phyloP scores from a whole-genome alignment of 768 basidiomycete species.

The Trametes elegans region DNA sequence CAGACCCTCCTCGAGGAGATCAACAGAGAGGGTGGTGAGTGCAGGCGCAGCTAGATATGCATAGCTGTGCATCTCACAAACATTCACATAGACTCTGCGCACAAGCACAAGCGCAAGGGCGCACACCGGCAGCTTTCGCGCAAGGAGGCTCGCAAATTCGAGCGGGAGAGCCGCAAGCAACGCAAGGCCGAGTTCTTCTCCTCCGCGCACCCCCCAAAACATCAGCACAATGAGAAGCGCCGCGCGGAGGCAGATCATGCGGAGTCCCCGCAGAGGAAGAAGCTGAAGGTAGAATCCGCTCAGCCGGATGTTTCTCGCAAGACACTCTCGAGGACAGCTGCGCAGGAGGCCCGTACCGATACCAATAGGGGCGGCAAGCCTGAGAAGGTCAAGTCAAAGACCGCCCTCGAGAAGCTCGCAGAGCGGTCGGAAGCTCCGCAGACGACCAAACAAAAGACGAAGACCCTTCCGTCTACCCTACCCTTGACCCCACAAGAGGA shows the following conservation, averaged over 20 bases:
- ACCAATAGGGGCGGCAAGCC: background rate
- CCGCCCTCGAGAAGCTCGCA: constrained; percentile 36
- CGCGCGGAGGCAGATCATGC: constrained; percentile 42
- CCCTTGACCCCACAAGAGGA: constrained; percentile 42
- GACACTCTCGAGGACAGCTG: background rate
- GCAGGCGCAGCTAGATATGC: background rate
- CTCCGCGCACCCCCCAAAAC: constrained; percentile 14
- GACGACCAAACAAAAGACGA: background rate
- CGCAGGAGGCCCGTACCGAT: background rate
- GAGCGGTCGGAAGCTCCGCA: constrained; percentile 16
- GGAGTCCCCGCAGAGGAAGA: constrained; percentile 53
- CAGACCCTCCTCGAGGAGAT: constrained; percentile 29
- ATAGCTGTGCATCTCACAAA: background rate
- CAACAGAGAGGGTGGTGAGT: constrained; percentile 14
- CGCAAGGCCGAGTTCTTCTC: constrained; percentile 63
- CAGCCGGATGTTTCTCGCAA: constrained; percentile 1
- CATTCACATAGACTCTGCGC: constrained; percentile 4
- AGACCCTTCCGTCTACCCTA: background rate
- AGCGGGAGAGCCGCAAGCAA: constrained; percentile 56
- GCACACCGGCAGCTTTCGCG: constrained; percentile 36
- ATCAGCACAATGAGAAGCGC: constrained; percentile 32
- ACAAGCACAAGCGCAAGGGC: constrained; percentile 19
- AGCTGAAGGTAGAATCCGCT: constrained; percentile 32
- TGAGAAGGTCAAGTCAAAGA: constrained; percentile 17
- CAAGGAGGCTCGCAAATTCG: constrained; percentile 65